These are phyloP conservation scores for Zalaria sp. DNA, from an alignment of 2,329 filamentous ascomycete species.

Conservation along the genomic window DNA sequence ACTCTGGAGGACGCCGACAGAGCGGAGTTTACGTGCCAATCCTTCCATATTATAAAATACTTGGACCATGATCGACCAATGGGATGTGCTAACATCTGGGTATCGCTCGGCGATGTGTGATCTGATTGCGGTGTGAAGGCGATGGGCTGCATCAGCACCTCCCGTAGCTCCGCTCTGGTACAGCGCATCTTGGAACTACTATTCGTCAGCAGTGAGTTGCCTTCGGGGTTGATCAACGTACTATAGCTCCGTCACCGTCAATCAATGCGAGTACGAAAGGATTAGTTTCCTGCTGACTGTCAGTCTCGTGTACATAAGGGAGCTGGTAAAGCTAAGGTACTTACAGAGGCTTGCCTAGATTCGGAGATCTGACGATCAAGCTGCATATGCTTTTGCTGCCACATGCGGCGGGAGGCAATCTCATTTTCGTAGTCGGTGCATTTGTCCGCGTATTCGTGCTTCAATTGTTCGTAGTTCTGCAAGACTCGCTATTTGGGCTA, in stretches of 20 bases:
- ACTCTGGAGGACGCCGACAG: conserved; percentile 24
- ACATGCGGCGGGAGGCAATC: conserved; percentile 19
- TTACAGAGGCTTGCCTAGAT: conserved; percentile 1
- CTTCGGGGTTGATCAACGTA: conserved; percentile 12
- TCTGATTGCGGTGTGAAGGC: conserved; percentile 26
- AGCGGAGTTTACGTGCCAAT: conserved; percentile 26
- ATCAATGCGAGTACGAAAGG: conserved; percentile 32
- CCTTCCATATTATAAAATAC: conserved; percentile 34
- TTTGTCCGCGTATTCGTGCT: conserved; percentile 17
- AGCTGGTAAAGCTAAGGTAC: neutral
- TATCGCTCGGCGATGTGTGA: conserved; percentile 26
- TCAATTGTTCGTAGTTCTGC: conserved; percentile 16
- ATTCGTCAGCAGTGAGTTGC: neutral
- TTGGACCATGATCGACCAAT: conserved; percentile 32
- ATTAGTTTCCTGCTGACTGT: conserved; percentile 14
- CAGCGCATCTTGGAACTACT: conserved; percentile 30
- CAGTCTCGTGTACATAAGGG: neutral
- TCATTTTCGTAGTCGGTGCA: conserved; percentile 22
- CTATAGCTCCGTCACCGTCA: conserved; percentile 35
- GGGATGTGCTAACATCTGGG: conserved; percentile 20
- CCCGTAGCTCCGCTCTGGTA: conserved; percentile 27
- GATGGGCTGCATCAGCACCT: conserved; percentile 31
- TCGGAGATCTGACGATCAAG: conserved; percentile 1
- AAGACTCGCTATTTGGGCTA: conserved; percentile 12
- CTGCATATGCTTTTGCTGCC: conserved; percentile 15